Percentiles rank a stretch among this genome's conserved stretches.
phyloP scores from a whole-genome alignment of 2,329 filamentous ascomycete genomes.

The Colletotrichum plurivorum region DNA sequence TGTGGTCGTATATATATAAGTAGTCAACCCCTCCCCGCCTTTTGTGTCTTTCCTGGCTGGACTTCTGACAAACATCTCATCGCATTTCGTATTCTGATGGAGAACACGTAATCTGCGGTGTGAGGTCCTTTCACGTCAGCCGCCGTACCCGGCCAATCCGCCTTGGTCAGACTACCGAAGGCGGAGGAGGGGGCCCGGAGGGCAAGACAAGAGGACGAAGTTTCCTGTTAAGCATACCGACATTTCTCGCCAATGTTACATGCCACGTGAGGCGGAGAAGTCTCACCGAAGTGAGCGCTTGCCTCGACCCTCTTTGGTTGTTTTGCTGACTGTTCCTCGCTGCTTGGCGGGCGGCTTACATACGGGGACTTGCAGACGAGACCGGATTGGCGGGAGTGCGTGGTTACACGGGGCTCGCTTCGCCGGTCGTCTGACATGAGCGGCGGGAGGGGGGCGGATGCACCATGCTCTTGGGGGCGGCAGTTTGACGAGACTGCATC shows the following conservation, averaged over 20 bases:
- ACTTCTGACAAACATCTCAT: neutral
- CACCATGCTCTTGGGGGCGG: neutral
- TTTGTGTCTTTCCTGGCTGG: neutral
- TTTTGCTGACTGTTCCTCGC: slow-evolving; percentile 8
- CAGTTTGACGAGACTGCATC: neutral
- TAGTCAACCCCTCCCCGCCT: neutral
- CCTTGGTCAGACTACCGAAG: neutral
- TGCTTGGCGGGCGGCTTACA: slow-evolving; percentile 24
- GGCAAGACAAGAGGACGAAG: too few relatives aligned
- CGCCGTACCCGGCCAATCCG: neutral
- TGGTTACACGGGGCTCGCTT: neutral
- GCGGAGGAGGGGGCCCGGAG: neutral
- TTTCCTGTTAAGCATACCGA: slow-evolving; percentile 37
- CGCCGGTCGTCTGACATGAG: slow-evolving; percentile 5
- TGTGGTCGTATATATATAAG: neutral
- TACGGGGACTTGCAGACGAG: neutral
- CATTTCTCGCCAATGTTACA: slow-evolving; percentile 19
- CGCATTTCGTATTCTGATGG: neutral
- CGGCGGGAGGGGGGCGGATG: neutral
- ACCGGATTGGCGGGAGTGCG: neutral
- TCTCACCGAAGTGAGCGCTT: neutral
- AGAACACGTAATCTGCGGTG: slow-evolving; percentile 1
- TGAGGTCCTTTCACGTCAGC: neutral
- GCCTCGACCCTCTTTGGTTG: neutral
- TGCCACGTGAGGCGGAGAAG: neutral